Evolutionary conservation across 257 asterid genomes (phyloP).

Genomic region (Gentiana macrophylla): DNA sequence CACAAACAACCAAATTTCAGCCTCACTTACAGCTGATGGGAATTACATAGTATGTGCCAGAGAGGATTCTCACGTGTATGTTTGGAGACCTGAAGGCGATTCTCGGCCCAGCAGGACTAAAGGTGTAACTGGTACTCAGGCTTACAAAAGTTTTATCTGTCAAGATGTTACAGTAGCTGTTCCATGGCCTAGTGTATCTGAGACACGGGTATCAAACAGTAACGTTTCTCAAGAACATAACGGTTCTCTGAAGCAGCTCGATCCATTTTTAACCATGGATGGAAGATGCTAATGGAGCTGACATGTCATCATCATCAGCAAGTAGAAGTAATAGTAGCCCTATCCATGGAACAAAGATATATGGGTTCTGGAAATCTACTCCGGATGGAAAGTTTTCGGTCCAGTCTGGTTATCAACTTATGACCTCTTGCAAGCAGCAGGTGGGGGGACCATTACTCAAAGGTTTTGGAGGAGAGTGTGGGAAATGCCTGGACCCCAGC

Average conservation of each 20-base stretch:
- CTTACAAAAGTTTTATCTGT: constrained; percentile 80
- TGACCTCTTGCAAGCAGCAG: too few species aligned
- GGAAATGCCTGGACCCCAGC: too few species aligned
- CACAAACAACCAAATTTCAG: constrained; percentile 85
- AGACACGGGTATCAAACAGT: constrained; percentile 23
- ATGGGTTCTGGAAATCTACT: too few species aligned
- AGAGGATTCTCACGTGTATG: constrained; percentile 83
- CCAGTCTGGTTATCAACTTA: too few species aligned
- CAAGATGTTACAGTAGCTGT: constrained; percentile 89
- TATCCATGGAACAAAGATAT: neutral
- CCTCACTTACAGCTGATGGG: constrained; percentile 76
- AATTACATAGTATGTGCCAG: constrained; percentile 83
- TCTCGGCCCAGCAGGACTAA: constrained; percentile 71
- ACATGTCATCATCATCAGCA: constrained; percentile 38
- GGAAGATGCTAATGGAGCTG: constrained; percentile 47
- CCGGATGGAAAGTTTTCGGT: too few species aligned
- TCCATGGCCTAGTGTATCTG: constrained; percentile 85
- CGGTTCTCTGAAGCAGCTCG: constrained; percentile 27
- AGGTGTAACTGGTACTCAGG: constrained; percentile 60
- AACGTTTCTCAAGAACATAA: constrained; percentile 19
- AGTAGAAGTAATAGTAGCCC: constrained; percentile 55
- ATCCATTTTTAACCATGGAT: constrained; percentile 38
- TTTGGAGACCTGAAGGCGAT: constrained; percentile 87
- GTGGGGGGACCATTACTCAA: too few species aligned
- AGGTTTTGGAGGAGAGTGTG: too few species aligned